A percentile compares a stretch with the other conserved stretches of the same genome.
phyloP scores from a whole-genome alignment of 1,139 yeast species.

The Candida frijolesensis region DNA sequence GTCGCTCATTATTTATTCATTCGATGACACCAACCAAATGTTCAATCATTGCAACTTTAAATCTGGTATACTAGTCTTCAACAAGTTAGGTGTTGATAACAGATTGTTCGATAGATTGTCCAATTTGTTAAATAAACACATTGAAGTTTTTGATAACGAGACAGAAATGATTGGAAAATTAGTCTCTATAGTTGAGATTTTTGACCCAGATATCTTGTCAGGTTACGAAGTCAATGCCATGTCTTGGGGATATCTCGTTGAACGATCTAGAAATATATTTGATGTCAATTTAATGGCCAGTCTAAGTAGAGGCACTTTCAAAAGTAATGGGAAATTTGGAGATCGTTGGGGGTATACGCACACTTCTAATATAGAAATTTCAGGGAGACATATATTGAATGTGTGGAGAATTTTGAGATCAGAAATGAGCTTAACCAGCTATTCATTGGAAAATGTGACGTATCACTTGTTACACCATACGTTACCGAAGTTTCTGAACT shows the following conservation, averaged over 20 bases:
- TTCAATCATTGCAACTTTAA: conserved; percentile 18
- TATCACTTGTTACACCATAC: conserved; percentile 67
- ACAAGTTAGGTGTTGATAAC: conserved; percentile 4
- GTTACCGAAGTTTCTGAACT: conserved; percentile 61
- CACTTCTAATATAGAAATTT: conserved; percentile 65
- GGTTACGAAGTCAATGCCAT: conserved; percentile 81
- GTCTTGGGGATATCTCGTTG: conserved; percentile 90
- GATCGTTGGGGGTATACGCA: conserved; percentile 86
- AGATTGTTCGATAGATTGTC: conserved; percentile 7
- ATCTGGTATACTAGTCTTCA: conserved; percentile 21
- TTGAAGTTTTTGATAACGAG: conserved; percentile 52
- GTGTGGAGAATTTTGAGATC: conserved; percentile 77
- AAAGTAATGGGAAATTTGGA: conserved; percentile 55
- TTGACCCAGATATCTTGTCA: conserved; percentile 85
- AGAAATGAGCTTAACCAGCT: conserved; percentile 65
- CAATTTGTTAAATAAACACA: conserved; percentile 15
- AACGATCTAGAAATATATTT: conserved; percentile 52
- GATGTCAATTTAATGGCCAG: conserved; percentile 54
- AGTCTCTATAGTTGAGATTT: conserved; percentile 53
- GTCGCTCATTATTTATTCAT: conserved; percentile 61
- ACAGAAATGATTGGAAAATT: conserved; percentile 56
- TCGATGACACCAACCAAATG: conserved; percentile 48
- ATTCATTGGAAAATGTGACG: conserved; percentile 76
- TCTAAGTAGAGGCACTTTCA: conserved; percentile 47
- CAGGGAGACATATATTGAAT: conserved; percentile 83